Evolutionary conservation across 2,329 filamentous ascomycete species (phyloP), one percentile per base, ranked within the genome.

Genomic region (Pseudogymnoascus sp.): DNA sequence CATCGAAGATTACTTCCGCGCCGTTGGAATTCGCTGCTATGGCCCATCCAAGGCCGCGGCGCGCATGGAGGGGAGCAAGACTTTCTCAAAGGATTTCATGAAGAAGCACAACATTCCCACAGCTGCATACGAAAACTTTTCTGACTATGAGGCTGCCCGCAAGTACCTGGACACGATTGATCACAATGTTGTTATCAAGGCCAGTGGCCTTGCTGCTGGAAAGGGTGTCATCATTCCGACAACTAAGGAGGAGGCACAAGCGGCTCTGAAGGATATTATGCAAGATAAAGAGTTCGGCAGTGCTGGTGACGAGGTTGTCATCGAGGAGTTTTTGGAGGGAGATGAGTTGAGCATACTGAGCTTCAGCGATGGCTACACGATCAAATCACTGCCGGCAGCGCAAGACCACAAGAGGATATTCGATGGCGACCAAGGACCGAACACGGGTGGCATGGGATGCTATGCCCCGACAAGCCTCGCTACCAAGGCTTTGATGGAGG

Each of bases 71-170:
- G 95, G 95, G 65, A 96, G 90, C 78, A 99, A 99, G 81, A 90
- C 93, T 10, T 97, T 96, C 76, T 92, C 90, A 66, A 99, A 99
- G 75, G 93, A 97, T 76, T 97, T 97, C 74, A 99, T 97, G 95
- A 88, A 89, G 76, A 86, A 88, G 68, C 86, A 96, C 77, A 83
- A 83, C 71, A 96, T 99, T 70, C 93, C 93, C 38, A 97, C 95
- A 0, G 95, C 95, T 14, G 86, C 84, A 40, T 97, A 96, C 78
- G 85, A 88, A 75, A 97, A 96, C 79, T 97, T 97, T 73, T 85
- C 81, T 74, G 82, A 90, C 70, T 93, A 89, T 75, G 83, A 88
- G 63, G 79, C 84, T 56, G 92, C 92, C 13, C 79, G 81, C 68
- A 78, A 84, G 69, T 96, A 97, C 74, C 79, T 97, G 61, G 86